Evolutionary conservation across 2,329 filamentous ascomycete species (phyloP).

Genomic region (Arthrocladium fulminans): DNA sequence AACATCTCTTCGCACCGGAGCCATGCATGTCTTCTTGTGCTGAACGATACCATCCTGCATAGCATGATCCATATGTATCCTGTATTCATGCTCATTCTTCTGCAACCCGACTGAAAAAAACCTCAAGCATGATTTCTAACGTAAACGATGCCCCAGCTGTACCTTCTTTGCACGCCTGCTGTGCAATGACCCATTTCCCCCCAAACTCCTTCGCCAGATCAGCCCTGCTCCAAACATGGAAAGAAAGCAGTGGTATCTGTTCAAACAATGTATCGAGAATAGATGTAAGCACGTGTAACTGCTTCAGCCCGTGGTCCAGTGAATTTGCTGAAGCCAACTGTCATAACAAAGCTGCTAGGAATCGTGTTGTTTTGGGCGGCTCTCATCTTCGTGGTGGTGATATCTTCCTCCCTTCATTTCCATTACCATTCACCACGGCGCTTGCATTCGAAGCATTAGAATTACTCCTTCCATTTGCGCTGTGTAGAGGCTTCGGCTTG

Average conservation of each 20-base stretch:
- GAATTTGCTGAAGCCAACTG: no score
- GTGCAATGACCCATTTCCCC: neutral
- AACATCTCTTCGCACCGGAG: no score
- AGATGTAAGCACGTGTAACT: neutral
- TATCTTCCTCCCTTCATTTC: slow-evolving; percentile 9
- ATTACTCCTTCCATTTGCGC: neutral
- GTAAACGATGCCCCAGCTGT: neutral
- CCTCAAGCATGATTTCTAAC: neutral
- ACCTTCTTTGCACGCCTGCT: neutral
- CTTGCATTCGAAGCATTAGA: neutral
- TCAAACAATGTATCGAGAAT: neutral
- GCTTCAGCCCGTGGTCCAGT: neutral
- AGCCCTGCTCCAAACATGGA: neutral
- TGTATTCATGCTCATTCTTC: no score
- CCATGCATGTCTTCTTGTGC: no score
- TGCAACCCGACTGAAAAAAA: no score
- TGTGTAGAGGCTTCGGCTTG: neutral
- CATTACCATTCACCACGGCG: neutral
- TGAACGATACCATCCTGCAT: no score
- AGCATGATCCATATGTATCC: no score
- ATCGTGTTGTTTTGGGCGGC: neutral
- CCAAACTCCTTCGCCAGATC: slow-evolving; percentile 1
- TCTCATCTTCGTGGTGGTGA: slow-evolving; percentile 1
- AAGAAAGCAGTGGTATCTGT: slow-evolving; percentile 1
- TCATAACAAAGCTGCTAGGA: neutral